Percentiles rank a stretch among this genome's conserved stretches.
Evolutionary conservation across 2,329 filamentous ascomycete genomes (phyloP).

Genomic region (Alternaria infectoria): DNA sequence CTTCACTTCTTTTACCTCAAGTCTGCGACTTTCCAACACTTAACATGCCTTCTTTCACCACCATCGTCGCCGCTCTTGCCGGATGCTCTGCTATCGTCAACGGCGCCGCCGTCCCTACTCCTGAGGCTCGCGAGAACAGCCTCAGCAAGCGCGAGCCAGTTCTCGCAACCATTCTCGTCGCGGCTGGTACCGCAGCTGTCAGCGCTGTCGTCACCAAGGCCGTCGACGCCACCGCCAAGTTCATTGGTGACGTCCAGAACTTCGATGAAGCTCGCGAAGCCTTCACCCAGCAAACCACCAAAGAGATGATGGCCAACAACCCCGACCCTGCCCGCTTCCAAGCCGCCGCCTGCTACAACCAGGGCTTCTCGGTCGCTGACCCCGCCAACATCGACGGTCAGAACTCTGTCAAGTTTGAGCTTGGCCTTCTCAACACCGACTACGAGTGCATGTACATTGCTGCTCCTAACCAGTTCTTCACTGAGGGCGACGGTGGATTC

Average conservation of each 20-base stretch:
- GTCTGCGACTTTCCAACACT: constrained; percentile 4
- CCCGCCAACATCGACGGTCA: constrained; percentile 3
- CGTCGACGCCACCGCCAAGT: neutral
- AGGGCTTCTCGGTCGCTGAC: constrained; percentile 3
- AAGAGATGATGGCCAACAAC: constrained; percentile 6
- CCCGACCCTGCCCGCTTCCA: constrained; percentile 5
- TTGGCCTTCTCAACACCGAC: constrained; percentile 13
- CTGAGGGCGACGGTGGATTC: constrained; percentile 6
- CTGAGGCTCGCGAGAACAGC: neutral
- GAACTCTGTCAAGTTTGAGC: constrained; percentile 6
- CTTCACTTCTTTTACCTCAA: constrained; percentile 1
- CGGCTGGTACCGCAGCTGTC: constrained; percentile 10
- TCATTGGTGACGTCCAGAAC: constrained; percentile 9
- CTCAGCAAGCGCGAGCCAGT: constrained; percentile 8
- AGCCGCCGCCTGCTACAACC: constrained; percentile 13
- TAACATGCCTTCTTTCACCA: constrained; percentile 10
- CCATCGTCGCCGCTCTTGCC: constrained; percentile 4
- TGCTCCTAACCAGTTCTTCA: constrained; percentile 11
- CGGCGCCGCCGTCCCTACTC: constrained; percentile 7
- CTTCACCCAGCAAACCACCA: constrained; percentile 11
- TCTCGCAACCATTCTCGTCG: constrained; percentile 4
- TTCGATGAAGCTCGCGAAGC: constrained; percentile 9
- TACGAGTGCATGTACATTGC: constrained; percentile 15
- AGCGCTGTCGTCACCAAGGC: constrained; percentile 10
- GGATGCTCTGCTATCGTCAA: constrained; percentile 6